Evolutionary conservation across 208 protist species (phyloP).

Genomic region (Crithidia thermophila): DNA sequence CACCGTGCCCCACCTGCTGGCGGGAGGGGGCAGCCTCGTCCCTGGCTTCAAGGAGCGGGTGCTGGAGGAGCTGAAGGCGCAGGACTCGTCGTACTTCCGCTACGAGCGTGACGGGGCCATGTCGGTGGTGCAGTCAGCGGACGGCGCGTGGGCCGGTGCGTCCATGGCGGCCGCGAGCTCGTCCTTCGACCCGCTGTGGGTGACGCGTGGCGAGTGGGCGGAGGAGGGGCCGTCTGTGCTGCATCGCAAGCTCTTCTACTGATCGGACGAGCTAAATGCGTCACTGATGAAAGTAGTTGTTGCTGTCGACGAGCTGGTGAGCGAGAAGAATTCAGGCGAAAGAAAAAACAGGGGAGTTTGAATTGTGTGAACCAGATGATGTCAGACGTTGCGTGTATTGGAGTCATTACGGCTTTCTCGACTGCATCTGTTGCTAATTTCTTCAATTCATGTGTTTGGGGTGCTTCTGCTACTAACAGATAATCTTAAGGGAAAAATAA

Average conservation of each 20-base stretch:
- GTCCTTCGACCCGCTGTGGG: slow-evolving; percentile 79
- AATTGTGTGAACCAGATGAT: no score
- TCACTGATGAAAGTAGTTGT: not conserved
- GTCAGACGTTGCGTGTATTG: no score
- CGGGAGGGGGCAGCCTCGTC: slow-evolving; percentile 46
- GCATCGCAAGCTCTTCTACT: slow-evolving; percentile 79
- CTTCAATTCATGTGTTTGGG: no score
- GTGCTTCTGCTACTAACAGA: no score
- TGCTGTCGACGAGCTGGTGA: no score
- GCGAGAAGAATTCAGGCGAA: not conserved
- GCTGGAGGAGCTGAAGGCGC: slow-evolving; percentile 57
- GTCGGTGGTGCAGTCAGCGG: slow-evolving; percentile 22
- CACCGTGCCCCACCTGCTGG: slow-evolving; percentile 70
- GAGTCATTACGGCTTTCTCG: no score
- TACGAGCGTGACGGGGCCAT: slow-evolving; percentile 66
- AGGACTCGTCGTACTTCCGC: slow-evolving; percentile 80
- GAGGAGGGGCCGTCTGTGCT: slow-evolving; percentile 75
- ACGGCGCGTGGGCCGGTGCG: slow-evolving; percentile 77
- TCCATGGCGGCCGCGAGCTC: slow-evolving; percentile 80
- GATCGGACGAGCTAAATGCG: not conserved
- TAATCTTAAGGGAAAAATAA: no score
- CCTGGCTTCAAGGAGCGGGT: slow-evolving; percentile 59
- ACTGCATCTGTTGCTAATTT: no score
- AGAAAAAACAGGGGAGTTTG: no score
- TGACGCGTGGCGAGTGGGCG: slow-evolving; percentile 72